Evolutionary conservation across 208 protist species (phyloP).

Genomic region (Crithidia fasciculata): DNA sequence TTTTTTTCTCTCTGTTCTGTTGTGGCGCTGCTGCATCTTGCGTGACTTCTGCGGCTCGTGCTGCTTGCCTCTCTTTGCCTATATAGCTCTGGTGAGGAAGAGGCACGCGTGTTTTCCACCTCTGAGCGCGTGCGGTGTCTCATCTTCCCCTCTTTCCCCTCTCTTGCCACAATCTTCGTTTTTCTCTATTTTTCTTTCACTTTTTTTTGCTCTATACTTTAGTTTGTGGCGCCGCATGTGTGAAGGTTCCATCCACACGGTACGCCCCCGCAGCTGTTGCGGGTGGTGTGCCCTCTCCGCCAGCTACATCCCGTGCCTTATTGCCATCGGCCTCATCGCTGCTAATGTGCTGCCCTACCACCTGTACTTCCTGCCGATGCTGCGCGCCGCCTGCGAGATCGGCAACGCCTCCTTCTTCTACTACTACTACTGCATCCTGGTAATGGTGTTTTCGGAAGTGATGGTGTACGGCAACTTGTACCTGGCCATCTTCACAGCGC

Average conservation of each 20-base stretch:
- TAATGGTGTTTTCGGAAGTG: conserved; percentile 52
- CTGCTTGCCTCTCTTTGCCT: no score
- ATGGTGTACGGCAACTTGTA: conserved; percentile 72
- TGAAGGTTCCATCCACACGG: conserved; percentile 34
- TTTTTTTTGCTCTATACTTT: no score
- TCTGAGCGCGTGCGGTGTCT: no score
- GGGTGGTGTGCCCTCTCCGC: conserved; percentile 35
- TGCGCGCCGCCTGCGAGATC: conserved; percentile 31
- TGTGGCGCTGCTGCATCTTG: no score
- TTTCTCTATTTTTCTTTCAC: no score
- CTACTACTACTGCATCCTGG: conserved; percentile 55
- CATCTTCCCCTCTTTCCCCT: no score
- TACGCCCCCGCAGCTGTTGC: conserved; percentile 24
- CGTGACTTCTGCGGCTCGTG: no score
- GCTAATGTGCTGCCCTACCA: conserved; percentile 63
- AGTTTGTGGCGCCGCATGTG: conserved; percentile 29
- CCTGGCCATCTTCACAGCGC: conserved; percentile 54
- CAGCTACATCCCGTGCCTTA: conserved; percentile 47
- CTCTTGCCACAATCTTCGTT: no score
- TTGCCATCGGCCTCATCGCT: conserved; percentile 53
- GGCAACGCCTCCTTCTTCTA: conserved; percentile 52
- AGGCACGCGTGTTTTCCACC: no score
- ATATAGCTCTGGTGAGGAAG: no score
- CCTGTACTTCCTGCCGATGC: conserved; percentile 40
- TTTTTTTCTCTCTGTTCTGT: background rate